These are phyloP conservation scores for Encephalitozoon hellem DNA, from an alignment of 371 early-diverging fungal species.

Conservation along the genomic window DNA sequence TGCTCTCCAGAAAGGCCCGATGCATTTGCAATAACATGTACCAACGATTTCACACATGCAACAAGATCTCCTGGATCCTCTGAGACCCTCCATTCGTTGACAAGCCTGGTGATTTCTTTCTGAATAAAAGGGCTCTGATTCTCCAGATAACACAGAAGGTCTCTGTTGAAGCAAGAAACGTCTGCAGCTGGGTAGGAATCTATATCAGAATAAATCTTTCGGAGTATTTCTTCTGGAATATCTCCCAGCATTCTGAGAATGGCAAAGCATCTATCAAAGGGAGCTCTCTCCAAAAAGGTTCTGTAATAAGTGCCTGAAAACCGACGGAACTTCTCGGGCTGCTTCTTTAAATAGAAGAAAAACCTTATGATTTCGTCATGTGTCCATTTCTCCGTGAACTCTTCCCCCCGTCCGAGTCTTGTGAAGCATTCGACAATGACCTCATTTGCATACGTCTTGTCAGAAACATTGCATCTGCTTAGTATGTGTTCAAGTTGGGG, in stretches of 20 bases:
- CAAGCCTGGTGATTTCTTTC: conserved; percentile 32
- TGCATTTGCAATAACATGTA: conserved; percentile 15
- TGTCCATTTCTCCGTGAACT: conserved; percentile 35
- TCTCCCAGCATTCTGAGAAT: conserved; percentile 40
- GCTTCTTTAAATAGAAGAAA: conserved; percentile 38
- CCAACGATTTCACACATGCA: conserved; percentile 20
- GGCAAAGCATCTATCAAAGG: conserved; percentile 54
- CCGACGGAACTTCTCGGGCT: conserved; percentile 9
- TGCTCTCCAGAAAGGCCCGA: neutral
- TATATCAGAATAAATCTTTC: conserved; percentile 41
- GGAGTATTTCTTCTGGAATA: conserved; percentile 35
- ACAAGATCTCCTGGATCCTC: conserved; percentile 26
- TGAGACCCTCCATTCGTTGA: conserved; percentile 31
- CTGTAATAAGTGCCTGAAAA: conserved; percentile 8
- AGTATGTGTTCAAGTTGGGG: conserved; percentile 5
- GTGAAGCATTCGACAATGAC: conserved; percentile 26
- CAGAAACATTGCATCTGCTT: neutral
- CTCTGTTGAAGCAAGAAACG: conserved; percentile 39
- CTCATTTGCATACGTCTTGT: conserved; percentile 22
- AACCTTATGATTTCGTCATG: conserved; percentile 20
- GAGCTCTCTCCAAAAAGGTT: conserved; percentile 25
- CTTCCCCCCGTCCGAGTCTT: conserved; percentile 15
- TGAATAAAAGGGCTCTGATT: conserved; percentile 26
- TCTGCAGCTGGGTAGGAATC: conserved; percentile 28
- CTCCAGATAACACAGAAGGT: conserved; percentile 33